These are phyloP conservation scores for Hymenoscyphus fraxineus DNA, from an alignment of 2,329 filamentous ascomycete species.

Conservation along the genomic window DNA sequence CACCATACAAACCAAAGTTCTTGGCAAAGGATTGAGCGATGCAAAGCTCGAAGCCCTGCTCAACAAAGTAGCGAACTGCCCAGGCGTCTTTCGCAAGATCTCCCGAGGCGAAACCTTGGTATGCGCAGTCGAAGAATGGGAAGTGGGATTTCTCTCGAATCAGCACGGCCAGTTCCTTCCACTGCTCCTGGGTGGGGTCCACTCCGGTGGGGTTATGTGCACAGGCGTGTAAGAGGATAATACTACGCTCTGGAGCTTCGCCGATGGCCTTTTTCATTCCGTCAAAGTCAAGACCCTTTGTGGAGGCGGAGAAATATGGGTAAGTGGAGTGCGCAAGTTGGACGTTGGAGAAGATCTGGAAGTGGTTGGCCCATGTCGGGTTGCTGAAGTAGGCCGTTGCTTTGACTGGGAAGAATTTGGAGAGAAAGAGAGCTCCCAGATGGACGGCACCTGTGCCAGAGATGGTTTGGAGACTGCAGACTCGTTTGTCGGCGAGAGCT, in stretches of 20 bases:
- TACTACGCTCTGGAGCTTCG: slow-evolving; percentile 70
- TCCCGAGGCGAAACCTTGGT: slow-evolving; percentile 96
- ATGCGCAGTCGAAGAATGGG: slow-evolving; percentile 97
- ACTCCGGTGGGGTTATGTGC: slow-evolving; percentile 98
- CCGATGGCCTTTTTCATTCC: slow-evolving; percentile 75
- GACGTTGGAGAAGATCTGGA: slow-evolving; percentile 96
- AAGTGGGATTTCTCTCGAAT: slow-evolving; percentile 80
- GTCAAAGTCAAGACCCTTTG: slow-evolving; percentile 86
- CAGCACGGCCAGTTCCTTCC: slow-evolving; percentile 80
- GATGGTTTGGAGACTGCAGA: slow-evolving; percentile 84
- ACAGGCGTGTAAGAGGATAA: slow-evolving; percentile 91
- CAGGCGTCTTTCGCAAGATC: slow-evolving; percentile 80
- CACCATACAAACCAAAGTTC: slow-evolving; percentile 95
- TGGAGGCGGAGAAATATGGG: slow-evolving; percentile 88
- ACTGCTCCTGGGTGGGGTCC: slow-evolving; percentile 89
- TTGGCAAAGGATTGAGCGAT: slow-evolving; percentile 95
- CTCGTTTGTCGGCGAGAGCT: slow-evolving; percentile 78
- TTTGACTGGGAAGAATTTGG: slow-evolving; percentile 78
- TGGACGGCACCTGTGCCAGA: slow-evolving; percentile 96
- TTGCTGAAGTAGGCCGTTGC: slow-evolving; percentile 84
- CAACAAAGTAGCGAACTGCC: slow-evolving; percentile 91
- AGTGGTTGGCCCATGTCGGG: slow-evolving; percentile 98
- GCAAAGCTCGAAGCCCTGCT: slow-evolving; percentile 84
- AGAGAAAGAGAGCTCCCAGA: slow-evolving; percentile 87
- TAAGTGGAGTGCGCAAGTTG: slow-evolving; percentile 74